Evolutionary conservation across 371 early-diverging fungal species (phyloP), one percentile per base, ranked within the genome.

Genomic region (Syncephalastrum racemosum): DNA sequence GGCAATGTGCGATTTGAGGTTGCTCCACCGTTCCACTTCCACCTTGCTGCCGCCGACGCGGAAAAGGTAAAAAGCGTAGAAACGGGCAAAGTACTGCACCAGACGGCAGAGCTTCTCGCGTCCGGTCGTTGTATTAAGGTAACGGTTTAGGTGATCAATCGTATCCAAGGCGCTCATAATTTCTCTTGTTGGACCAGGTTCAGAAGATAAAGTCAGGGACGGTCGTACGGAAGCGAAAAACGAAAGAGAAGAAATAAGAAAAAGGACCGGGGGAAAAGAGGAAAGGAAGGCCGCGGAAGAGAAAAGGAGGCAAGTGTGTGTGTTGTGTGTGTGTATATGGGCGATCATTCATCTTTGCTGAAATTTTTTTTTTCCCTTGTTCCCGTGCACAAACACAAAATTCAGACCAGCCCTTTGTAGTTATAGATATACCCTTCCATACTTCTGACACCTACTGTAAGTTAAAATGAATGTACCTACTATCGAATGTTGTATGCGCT

Each of bases 21-120:
- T 73, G 18, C 56, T 58, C 61, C 85, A 79, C 27, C 84, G 81
- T 39, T 66, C 69, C 31, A 85, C 58, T 2, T 62, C 66, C 13
- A 69, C 77, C 56, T 86, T 74, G 46, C 76, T 55, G 41, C 76
- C 75, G 14, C 81, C 85, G 20, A 64, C 59, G 49, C 76, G 64
- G 52, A 59, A 41, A 55, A 79, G 63, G 58, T 82, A 80, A 73
- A 82, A 85, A 36, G 72, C 81, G 50, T 80, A 82, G 51, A 78
- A 82, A 12, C 90, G 84, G 4, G 89, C 80, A 70, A 90, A 83
- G 74, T 90, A 90, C 65, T 92, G 92, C 1, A 89, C 78, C 13
- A 81, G 55, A 49, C 92, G 78, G 64, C 88, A 91, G 1, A 79
- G 57, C 64, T 92, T 92, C 70, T 92, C 92, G 53, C 92, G 84